Base-by-base conservation (phyloP, 2,329 filamentous ascomycete species). In the Pseudohalonectria lignicola region DNA sequence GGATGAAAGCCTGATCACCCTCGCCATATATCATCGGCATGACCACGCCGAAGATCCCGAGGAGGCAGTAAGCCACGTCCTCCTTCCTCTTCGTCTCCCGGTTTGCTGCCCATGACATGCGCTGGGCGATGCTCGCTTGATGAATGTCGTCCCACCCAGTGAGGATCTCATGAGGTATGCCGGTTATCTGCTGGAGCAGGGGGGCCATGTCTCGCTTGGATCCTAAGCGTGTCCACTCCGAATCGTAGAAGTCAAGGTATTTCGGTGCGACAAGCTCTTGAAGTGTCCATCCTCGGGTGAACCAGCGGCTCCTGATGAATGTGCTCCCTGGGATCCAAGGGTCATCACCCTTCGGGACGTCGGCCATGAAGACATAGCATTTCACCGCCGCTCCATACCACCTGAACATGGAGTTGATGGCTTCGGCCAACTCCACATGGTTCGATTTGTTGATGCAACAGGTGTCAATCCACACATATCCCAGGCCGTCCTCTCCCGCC, bases 181-280 rank as follows among this genome's bases (percentile, higher is more conserved):
- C 29, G 9, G 48, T 42, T 19, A 47, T 36, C 1, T 31, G 17
- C 4, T 36, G 32, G 15, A 49, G 39, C 12, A 39, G n/a, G 5
- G 12, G n/a, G 11, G 33, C 23, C 8, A 52, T 33, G 5, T 39
- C 31, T 4, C 33, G 13, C 41, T 52, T 55, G 25, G 47, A 37
- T n/a, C 53, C 53, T 11, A 57, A 42, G 5, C 20, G 35, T 15
- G 20, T 23, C 8, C 44, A 29, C 5, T 51, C 45, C 4, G 37
- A 20, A 6, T 45, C 41, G 34, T 49, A 57, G 46, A 57, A 57
- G 20, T 49, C 47, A 17, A 57, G 48, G 5, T 21, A 38, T 30
- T 13, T 11, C 3, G 53, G 54, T 4, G 51, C 53, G n/a, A n/a
- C 2, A 49, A 9, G 5, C n/a, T n/a, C n/a, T n/a, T n/a, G n/a